phyloP scores from a whole-genome alignment of 306 rosid genomes.

The Rubus idaeus region DNA sequence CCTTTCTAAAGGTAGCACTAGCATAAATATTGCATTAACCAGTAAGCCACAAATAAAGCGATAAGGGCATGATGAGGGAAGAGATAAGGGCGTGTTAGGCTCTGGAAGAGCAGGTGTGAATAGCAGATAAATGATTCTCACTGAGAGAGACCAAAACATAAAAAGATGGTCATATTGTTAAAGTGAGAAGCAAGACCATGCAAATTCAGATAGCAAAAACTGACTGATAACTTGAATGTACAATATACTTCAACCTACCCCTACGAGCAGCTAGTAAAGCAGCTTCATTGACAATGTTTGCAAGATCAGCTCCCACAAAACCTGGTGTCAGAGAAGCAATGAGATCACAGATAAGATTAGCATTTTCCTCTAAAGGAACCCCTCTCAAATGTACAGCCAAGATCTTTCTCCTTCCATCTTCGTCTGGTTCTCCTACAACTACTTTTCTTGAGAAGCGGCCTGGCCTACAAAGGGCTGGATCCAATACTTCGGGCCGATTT shows the following conservation, averaged over 20 bases:
- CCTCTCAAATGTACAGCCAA: slow-evolving; percentile 92
- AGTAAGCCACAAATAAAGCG: slow-evolving; percentile 8
- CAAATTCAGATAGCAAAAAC: slow-evolving; percentile 1
- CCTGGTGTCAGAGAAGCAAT: slow-evolving; percentile 85
- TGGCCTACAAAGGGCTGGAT: slow-evolving; percentile 96
- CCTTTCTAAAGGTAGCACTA: slow-evolving; percentile 5
- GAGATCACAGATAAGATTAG: slow-evolving; percentile 60
- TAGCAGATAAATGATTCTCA: slow-evolving; percentile 1
- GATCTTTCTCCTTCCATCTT: slow-evolving; percentile 90
- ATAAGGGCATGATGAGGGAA: neutral
- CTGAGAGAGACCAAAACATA: neutral
- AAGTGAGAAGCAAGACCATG: neutral
- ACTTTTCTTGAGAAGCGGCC: slow-evolving; percentile 97
- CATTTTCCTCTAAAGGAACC: slow-evolving; percentile 81
- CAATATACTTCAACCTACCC: slow-evolving; percentile 46
- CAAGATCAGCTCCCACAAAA: slow-evolving; percentile 94
- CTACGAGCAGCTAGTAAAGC: slow-evolving; percentile 95
- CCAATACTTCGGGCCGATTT: slow-evolving; percentile 87
- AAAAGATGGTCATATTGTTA: neutral
- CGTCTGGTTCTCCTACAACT: slow-evolving; percentile 86
- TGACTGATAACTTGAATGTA: slow-evolving; percentile 11
- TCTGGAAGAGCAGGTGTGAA: neutral
- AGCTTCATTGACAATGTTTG: slow-evolving; percentile 84
- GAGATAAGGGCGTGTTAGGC: neutral
- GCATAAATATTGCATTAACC: slow-evolving; percentile 6